Evolutionary conservation across 2,329 filamentous ascomycete genomes (phyloP).

Genomic region (Macroventuria anomochaeta): DNA sequence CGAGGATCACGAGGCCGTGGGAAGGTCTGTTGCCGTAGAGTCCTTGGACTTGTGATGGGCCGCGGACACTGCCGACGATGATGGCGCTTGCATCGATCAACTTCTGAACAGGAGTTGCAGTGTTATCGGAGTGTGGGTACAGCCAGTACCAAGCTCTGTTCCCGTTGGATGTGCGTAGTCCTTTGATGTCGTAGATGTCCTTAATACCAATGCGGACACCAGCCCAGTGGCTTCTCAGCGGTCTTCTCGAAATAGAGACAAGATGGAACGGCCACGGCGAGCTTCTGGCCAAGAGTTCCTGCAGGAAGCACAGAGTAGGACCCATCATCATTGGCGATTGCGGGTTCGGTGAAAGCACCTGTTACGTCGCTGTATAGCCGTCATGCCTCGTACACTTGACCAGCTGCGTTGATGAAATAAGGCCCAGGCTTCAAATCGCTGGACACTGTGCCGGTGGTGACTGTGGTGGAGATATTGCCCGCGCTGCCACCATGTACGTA

Average conservation of each 20-base stretch:
- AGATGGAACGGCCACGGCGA: conserved; percentile 61
- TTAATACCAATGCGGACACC: conserved; percentile 68
- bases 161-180: conserved; percentile 63
- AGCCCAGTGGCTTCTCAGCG: conserved; percentile 61
- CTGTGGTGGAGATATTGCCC: conserved; percentile 24
- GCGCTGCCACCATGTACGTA: conserved; percentile 29
- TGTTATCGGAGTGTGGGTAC: conserved; percentile 55
- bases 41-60: conserved; percentile 57
- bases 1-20: conserved; percentile 55
- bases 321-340: conserved; percentile 48
- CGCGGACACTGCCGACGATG: conserved; percentile 56
- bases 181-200: conserved; percentile 66
- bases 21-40: conserved; percentile 60
- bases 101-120: conserved; percentile 59
- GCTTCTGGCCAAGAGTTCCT: conserved; percentile 44
- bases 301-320: conserved; percentile 53
- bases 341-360: conserved; percentile 58
- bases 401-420: conserved; percentile 58
- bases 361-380: conserved; percentile 58
- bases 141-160: conserved; percentile 65
- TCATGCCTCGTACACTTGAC: conserved; percentile 58
- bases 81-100: conserved; percentile 67
- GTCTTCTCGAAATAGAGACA: conserved; percentile 65
- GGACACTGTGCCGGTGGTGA: conserved; percentile 26
- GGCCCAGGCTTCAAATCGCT: conserved; percentile 53